phyloP scores from a whole-genome alignment of 2,329 filamentous ascomycete genomes.

The Cordyceps farinosa region DNA sequence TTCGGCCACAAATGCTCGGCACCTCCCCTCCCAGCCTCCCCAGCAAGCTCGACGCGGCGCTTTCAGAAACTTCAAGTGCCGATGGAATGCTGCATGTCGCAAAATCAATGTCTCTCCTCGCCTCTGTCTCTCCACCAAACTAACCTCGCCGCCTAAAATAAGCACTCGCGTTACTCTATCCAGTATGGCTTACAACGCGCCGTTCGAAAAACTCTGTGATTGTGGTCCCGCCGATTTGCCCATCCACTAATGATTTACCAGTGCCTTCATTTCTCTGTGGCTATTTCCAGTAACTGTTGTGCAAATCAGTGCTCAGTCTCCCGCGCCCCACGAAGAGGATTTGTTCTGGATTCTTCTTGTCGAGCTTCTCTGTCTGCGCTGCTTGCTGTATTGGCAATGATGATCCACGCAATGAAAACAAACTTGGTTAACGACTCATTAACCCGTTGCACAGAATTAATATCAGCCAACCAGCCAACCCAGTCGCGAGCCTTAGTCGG shows the following conservation, averaged over 20 bases:
- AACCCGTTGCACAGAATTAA: neutral
- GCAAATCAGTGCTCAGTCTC: neutral
- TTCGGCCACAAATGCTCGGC: neutral
- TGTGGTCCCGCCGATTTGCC: neutral
- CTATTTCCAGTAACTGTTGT: neutral
- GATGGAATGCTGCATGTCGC: constrained; percentile 13
- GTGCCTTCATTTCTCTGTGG: neutral
- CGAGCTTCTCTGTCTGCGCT: neutral
- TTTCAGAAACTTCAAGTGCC: neutral
- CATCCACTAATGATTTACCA: neutral
- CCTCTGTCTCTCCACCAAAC: constrained; percentile 1
- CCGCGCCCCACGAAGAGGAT: neutral
- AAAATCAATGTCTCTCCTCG: constrained; percentile 7
- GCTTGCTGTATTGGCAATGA: neutral
- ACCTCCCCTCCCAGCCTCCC: neutral
- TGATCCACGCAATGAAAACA: neutral
- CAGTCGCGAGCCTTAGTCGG: neutral
- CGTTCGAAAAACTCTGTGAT: neutral
- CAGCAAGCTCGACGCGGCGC: neutral
- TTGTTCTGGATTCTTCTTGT: neutral
- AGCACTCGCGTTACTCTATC: constrained; percentile 6
- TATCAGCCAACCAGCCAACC: neutral
- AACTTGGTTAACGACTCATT: neutral
- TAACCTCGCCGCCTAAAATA: constrained; percentile 9
- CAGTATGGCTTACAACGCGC: neutral